These are phyloP conservation scores for Lippia alba DNA, from an alignment of 305 asterid species.

Conservation along the genomic window DNA sequence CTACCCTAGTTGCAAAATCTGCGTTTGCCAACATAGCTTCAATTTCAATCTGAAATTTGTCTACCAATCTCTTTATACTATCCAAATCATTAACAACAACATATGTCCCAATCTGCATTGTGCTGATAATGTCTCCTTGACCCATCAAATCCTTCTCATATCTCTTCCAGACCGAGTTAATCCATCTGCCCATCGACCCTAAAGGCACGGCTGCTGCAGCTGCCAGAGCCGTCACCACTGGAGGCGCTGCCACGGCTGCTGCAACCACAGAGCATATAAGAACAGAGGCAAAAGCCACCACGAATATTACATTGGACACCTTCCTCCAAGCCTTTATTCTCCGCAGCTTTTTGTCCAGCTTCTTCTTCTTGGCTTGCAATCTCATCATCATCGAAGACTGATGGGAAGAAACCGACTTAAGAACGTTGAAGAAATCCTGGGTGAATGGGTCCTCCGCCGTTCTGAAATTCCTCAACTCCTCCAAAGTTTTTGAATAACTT, in stretches of 20 bases:
- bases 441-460: slow-evolving; percentile 69
- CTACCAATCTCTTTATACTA: slow-evolving; percentile 57
- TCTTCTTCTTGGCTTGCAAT: slow-evolving; percentile 54
- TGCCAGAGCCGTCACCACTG: slow-evolving; percentile 78
- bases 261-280: slow-evolving; percentile 85
- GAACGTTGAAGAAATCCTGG: slow-evolving; percentile 56
- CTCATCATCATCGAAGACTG: slow-evolving; percentile 63
- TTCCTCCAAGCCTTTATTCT: slow-evolving; percentile 62
- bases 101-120: slow-evolving; percentile 63
- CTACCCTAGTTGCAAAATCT: slow-evolving; percentile 28
- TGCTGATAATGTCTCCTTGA: slow-evolving; percentile 58
- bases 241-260: slow-evolving; percentile 85
- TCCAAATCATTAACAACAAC: slow-evolving; percentile 69
- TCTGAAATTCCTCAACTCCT: slow-evolving; percentile 61
- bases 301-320: slow-evolving; percentile 71
- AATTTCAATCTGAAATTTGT: slow-evolving; percentile 59
- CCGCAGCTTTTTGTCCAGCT: slow-evolving; percentile 59
- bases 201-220: slow-evolving; percentile 85
- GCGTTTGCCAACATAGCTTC: slow-evolving; percentile 60
- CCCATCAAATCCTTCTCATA: slow-evolving; percentile 63
- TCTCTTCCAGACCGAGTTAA: slow-evolving; percentile 71
- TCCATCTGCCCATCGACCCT: slow-evolving; percentile 86
- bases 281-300: slow-evolving; percentile 67
- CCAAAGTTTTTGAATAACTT: slow-evolving; percentile 54
- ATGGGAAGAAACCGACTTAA: slow-evolving; percentile 51